Conservation (phyloP, 106 monocot genomes). For the Dactylorhiza incarnata region DNA sequence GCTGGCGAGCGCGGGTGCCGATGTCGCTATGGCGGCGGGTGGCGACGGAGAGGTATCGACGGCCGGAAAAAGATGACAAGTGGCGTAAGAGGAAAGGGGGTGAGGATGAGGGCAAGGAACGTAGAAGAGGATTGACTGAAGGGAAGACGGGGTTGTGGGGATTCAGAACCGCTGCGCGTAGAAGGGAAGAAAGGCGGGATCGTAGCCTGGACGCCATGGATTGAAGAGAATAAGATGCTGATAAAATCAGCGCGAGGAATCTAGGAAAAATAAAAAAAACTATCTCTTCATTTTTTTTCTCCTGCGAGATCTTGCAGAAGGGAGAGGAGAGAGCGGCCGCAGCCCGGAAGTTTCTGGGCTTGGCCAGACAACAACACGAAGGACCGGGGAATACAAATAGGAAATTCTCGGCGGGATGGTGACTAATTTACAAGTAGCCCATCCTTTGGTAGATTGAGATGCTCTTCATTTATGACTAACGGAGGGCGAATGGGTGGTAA, state of each 20-base stretch:
- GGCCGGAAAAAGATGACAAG: conserved; percentile 17
- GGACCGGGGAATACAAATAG: no score
- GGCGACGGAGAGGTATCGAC: conserved; percentile 13
- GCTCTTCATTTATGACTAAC: no score
- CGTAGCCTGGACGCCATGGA: conserved; percentile 27
- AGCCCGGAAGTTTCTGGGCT: no score
- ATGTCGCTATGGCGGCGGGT: conserved; percentile 58
- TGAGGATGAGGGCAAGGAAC: background rate
- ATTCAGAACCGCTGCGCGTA: conserved; percentile 7
- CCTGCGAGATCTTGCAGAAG: no score
- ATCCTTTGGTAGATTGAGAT: no score
- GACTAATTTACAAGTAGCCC: no score
- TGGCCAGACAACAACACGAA: no score
- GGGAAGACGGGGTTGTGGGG: background rate
- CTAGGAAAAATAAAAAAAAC: background rate
- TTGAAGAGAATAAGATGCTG: background rate
- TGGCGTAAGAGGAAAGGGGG: conserved; percentile 10
- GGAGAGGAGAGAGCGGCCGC: no score
- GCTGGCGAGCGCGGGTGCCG: conserved; percentile 85
- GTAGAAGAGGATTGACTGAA: conserved; percentile 5
- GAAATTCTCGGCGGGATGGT: no score
- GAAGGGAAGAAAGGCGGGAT: conserved; percentile 13
- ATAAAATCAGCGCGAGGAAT: background rate
- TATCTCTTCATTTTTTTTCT: no score
- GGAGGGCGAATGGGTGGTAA: no score